Evolutionary conservation across 495 filamentous ascomycete genomes (phyloP).

Genomic region (Apiosordaria backusii): DNA sequence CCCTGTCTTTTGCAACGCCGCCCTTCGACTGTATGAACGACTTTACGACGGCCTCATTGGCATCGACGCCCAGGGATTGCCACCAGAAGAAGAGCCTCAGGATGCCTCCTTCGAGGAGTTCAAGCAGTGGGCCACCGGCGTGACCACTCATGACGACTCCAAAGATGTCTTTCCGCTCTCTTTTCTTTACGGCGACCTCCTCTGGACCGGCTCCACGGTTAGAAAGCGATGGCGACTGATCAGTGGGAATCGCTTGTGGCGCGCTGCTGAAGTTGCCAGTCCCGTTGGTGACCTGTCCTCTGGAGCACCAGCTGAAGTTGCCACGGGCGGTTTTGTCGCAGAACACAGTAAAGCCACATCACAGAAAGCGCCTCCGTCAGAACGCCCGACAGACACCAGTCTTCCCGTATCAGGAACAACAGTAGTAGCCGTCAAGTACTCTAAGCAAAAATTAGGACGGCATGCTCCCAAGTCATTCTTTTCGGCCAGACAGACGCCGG

Average conservation of each 20-base stretch:
- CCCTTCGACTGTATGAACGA: constrained; percentile 39
- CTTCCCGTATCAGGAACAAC: constrained; percentile 17
- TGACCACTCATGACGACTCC: constrained; percentile 44
- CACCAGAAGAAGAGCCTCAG: constrained; percentile 9
- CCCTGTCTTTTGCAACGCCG: constrained; percentile 49
- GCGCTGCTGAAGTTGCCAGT: constrained; percentile 7
- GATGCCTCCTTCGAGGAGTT: constrained; percentile 41
- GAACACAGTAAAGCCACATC: constrained; percentile 9
- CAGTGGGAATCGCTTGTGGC: constrained; percentile 34
- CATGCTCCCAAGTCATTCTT: not conserved
- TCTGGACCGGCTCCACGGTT: constrained; percentile 59
- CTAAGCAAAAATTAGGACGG: not conserved
- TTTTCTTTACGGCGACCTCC: constrained; percentile 50
- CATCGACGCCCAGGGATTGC: constrained; percentile 22
- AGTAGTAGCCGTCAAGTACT: not conserved
- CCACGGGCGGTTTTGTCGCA: constrained; percentile 19
- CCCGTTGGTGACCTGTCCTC: constrained; percentile 19
- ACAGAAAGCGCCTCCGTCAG: constrained; percentile 3
- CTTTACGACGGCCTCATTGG: constrained; percentile 47
- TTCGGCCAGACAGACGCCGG: not conserved
- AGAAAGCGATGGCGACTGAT: constrained; percentile 57
- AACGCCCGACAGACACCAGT: constrained; percentile 12
- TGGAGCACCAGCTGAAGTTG: constrained; percentile 21
- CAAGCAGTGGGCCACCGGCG: constrained; percentile 52
- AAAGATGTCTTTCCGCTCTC: constrained; percentile 50